phyloP scores from a whole-genome alignment of 106 monocot genomes.

The Alisma plantagoaquatica region DNA sequence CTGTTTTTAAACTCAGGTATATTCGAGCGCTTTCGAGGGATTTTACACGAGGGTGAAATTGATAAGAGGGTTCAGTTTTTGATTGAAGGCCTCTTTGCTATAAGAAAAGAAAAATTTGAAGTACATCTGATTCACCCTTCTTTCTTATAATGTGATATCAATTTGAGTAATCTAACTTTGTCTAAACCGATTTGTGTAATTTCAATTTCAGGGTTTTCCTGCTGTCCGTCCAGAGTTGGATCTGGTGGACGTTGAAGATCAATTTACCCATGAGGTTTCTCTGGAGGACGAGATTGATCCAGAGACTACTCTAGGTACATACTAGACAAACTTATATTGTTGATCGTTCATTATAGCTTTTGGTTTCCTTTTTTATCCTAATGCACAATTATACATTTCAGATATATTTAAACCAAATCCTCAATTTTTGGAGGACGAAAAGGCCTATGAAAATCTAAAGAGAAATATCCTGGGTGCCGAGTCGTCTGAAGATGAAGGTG shows the following conservation, averaged over 20 bases:
- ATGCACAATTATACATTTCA: slow-evolving; percentile 17
- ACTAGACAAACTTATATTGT: too few relatives aligned
- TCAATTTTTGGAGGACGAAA: slow-evolving; percentile 79
- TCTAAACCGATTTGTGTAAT: too few relatives aligned
- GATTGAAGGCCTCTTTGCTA: slow-evolving; percentile 97
- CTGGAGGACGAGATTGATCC: slow-evolving; percentile 84
- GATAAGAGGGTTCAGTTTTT: slow-evolving; percentile 91
- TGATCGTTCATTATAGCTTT: neutral
- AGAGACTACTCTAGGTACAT: slow-evolving; percentile 64
- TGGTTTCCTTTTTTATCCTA: neutral
- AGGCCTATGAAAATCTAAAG: slow-evolving; percentile 85
- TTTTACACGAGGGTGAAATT: slow-evolving; percentile 95
- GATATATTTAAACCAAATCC: slow-evolving; percentile 82
- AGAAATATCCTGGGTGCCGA: slow-evolving; percentile 73
- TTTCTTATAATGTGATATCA: too few relatives aligned
- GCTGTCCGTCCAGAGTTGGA: slow-evolving; percentile 70
- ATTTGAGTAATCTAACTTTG: too few relatives aligned
- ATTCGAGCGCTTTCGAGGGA: slow-evolving; percentile 93
- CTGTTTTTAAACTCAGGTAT: too few relatives aligned
- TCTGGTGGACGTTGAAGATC: slow-evolving; percentile 85
- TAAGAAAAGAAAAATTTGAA: slow-evolving; percentile 90
- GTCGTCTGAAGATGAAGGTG: slow-evolving; percentile 75
- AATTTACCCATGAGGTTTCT: slow-evolving; percentile 74
- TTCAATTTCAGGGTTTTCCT: slow-evolving; percentile 67
- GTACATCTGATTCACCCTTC: too few relatives aligned